These are phyloP conservation scores for Alternaria arborescens DNA, from an alignment of 2,329 filamentous ascomycete genomes.

Conservation along the genomic window DNA sequence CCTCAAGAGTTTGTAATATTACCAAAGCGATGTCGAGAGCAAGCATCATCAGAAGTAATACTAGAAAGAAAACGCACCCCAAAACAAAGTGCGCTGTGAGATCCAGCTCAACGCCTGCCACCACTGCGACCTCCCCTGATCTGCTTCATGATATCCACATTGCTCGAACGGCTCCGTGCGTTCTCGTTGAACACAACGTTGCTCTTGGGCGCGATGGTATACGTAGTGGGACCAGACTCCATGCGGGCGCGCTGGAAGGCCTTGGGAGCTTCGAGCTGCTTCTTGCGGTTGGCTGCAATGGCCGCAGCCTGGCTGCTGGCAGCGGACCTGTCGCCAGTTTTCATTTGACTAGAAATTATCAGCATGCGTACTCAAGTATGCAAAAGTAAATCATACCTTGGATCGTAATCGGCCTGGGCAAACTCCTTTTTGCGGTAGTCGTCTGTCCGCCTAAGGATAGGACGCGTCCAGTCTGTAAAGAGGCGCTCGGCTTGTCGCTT, in stretches of 20 bases:
- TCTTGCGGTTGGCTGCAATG: constrained; percentile 53
- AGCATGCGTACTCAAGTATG: constrained; percentile 16
- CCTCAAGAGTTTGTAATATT: constrained; percentile 4
- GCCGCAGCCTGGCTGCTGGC: constrained; percentile 47
- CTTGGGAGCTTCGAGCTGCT: constrained; percentile 61
- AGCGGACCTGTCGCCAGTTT: constrained; percentile 18
- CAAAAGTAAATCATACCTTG: constrained; percentile 52
- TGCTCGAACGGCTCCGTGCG: constrained; percentile 33
- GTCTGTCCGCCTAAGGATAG: constrained; percentile 91
- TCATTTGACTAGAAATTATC: constrained; percentile 28
- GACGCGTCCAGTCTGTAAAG: constrained; percentile 94
- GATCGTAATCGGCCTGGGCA: constrained; percentile 67
- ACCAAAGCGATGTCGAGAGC: not conserved
- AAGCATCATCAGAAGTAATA: not conserved
- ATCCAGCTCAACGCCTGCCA: constrained; percentile 28
- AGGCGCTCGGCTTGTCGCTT: constrained; percentile 93
- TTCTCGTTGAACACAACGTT: constrained; percentile 53
- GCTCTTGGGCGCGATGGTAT: constrained; percentile 70
- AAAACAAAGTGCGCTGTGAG: not conserved
- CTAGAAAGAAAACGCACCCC: not conserved
- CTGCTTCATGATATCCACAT: constrained; percentile 44
- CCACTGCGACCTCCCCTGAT: constrained; percentile 38
- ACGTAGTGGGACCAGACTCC: constrained; percentile 66
- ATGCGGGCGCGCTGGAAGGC: constrained; percentile 67
- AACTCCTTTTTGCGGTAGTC: constrained; percentile 91